These are phyloP conservation scores for Coprinopsis sp. DNA, from an alignment of 768 basidiomycete genomes.

Conservation along the genomic window DNA sequence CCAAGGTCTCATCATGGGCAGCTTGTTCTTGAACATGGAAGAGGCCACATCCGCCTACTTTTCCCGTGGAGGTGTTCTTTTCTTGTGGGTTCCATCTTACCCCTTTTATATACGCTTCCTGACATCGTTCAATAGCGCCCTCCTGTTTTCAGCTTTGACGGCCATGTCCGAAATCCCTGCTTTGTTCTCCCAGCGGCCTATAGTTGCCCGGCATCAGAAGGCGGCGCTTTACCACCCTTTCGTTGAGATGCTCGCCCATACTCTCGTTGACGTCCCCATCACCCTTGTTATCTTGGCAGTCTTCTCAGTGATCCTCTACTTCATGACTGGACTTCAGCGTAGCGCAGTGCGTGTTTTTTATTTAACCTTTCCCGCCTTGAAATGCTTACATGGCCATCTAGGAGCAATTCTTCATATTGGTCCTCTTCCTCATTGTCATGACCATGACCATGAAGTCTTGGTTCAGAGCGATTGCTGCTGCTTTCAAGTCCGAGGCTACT, in stretches of 20 bases:
- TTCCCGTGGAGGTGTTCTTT: slow-evolving; percentile 67
- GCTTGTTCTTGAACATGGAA: slow-evolving; percentile 53
- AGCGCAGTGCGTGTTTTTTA: slow-evolving; percentile 25
- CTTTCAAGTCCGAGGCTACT: slow-evolving; percentile 53
- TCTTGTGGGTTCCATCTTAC: slow-evolving; percentile 44
- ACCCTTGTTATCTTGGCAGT: slow-evolving; percentile 37
- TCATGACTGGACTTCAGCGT: slow-evolving; percentile 53
- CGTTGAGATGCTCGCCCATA: slow-evolving; percentile 44
- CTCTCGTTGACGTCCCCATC: slow-evolving; percentile 58
- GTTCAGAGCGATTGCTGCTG: slow-evolving; percentile 68
- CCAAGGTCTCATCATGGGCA: slow-evolving; percentile 47
- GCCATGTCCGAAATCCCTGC: slow-evolving; percentile 64
- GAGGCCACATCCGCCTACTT: slow-evolving; percentile 56
- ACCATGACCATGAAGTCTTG: slow-evolving; percentile 68
- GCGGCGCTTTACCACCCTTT: slow-evolving; percentile 52
- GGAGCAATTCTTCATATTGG: slow-evolving; percentile 57
- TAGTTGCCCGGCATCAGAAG: slow-evolving; percentile 51
- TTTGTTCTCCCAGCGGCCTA: slow-evolving; percentile 55
- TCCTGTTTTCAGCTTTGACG: slow-evolving; percentile 55
- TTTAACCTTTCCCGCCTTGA: background rate
- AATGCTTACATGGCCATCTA: background rate
- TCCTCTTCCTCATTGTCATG: slow-evolving; percentile 52
- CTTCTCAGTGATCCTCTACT: slow-evolving; percentile 54
- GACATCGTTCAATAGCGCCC: slow-evolving; percentile 31
- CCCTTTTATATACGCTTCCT: background rate